Percentiles rank a stretch among this genome's conserved stretches.
These are phyloP conservation scores for Mycena vulgaris DNA, from an alignment of 768 basidiomycete genomes.

Conservation along the genomic window DNA sequence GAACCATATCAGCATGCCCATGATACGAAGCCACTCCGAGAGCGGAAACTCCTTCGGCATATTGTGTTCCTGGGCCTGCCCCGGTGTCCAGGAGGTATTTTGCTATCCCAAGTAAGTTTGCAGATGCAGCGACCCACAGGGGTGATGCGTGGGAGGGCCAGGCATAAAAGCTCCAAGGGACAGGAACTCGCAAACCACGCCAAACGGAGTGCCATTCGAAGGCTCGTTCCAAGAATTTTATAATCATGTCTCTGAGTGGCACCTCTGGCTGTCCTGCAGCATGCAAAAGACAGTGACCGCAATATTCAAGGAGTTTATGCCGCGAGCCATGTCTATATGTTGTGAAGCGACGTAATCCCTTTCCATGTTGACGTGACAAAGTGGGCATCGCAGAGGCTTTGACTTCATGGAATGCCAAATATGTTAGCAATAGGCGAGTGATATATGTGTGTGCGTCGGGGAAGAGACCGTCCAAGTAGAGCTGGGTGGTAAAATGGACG, in stretches of 20 bases:
- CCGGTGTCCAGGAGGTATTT: background rate
- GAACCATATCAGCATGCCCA: background rate
- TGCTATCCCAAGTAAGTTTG: background rate
- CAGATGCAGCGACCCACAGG: slow-evolving; percentile 2
- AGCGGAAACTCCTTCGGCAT: background rate
- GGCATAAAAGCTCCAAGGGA: background rate
- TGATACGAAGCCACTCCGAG: background rate
- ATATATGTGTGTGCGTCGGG: background rate
- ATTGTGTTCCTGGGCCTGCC: background rate
- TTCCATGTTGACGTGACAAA: too few relatives aligned
- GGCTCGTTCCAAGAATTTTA: background rate
- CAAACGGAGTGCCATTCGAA: background rate
- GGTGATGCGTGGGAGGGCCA: background rate
- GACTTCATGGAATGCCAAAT: background rate
- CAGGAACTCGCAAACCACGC: background rate
- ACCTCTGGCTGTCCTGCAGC: background rate
- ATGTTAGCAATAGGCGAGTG: background rate
- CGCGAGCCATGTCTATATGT: background rate
- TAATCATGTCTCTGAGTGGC: background rate
- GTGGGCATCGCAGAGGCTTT: too few relatives aligned
- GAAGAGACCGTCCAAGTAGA: background rate
- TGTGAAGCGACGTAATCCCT: too few relatives aligned
- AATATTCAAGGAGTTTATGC: background rate
- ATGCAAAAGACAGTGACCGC: background rate
- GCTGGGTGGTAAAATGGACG: background rate